Evolutionary conservation across 148 eudicot genomes (phyloP).

Genomic region (Euryodendron excelsum): DNA sequence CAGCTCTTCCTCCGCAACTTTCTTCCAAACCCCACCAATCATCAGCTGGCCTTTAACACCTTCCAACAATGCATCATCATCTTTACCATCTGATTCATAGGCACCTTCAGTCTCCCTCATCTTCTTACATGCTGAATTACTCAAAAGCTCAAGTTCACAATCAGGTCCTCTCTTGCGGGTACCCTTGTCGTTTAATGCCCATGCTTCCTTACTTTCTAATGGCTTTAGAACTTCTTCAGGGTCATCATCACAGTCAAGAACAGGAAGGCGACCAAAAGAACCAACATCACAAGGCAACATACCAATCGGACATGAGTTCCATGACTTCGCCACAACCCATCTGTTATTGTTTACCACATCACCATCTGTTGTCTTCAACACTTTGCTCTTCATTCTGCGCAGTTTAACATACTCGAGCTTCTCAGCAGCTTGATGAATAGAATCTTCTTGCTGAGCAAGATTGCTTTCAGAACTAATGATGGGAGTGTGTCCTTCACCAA

Average conservation of each 20-base stretch:
- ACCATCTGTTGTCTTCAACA: slow-evolving; percentile 15
- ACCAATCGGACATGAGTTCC: slow-evolving; percentile 87
- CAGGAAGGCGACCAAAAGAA: slow-evolving; percentile 60
- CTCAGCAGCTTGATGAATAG: slow-evolving; percentile 48
- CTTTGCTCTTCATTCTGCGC: slow-evolving; percentile 21
- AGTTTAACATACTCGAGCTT: slow-evolving; percentile 46
- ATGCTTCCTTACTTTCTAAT: slow-evolving; percentile 22
- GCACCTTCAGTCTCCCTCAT: slow-evolving; percentile 30
- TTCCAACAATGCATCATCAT: slow-evolving; percentile 16
- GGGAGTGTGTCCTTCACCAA: slow-evolving; percentile 17
- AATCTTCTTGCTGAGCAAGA: slow-evolving; percentile 36
- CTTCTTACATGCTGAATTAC: slow-evolving; percentile 34
- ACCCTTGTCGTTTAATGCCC: slow-evolving; percentile 22
- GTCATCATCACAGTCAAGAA: slow-evolving; percentile 39
- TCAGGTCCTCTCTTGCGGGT: slow-evolving; percentile 48
- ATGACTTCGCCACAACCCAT: slow-evolving; percentile 67
- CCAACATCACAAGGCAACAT: slow-evolving; percentile 62
- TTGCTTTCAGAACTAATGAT: slow-evolving; percentile 21
- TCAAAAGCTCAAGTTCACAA: slow-evolving; percentile 26
- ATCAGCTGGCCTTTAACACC: slow-evolving; percentile 45
- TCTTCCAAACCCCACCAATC: slow-evolving; percentile 68
- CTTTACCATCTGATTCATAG: slow-evolving; percentile 13
- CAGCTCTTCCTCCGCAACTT: slow-evolving; percentile 52
- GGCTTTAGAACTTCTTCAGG: slow-evolving; percentile 12
- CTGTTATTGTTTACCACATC: slow-evolving; percentile 17